Evolutionary conservation across 352 stramenopile genomes (phyloP).

Genomic region (Phytophthora capsici): DNA sequence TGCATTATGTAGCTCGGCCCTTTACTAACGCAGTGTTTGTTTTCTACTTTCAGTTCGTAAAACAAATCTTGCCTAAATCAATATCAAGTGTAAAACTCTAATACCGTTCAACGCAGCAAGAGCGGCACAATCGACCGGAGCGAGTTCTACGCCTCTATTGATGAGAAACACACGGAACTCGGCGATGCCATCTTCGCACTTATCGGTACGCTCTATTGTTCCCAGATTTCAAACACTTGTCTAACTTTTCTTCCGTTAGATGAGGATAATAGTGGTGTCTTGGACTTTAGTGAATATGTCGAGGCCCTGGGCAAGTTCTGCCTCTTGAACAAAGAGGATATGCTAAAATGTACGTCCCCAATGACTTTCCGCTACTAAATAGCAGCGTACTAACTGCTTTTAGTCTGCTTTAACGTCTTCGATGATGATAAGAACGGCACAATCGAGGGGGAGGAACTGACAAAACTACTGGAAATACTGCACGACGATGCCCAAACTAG

Average conservation of each 20-base stretch:
- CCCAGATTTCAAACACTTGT: no score
- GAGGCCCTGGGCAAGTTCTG: conserved; percentile 82
- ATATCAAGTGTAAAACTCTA: neutral
- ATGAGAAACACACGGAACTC: conserved; percentile 75
- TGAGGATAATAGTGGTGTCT: conserved; percentile 71
- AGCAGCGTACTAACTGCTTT: neutral
- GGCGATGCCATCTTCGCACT: conserved; percentile 77
- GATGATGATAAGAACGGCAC: conserved; percentile 75
- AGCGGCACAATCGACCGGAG: conserved; percentile 70
- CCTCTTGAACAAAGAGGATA: conserved; percentile 73
- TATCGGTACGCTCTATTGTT: conserved; percentile 44
- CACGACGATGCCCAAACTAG: conserved; percentile 68
- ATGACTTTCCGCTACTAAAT: neutral
- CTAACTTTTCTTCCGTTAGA: conserved; percentile 29
- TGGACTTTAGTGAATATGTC: conserved; percentile 82
- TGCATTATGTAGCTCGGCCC: no score
- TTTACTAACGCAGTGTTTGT: neutral
- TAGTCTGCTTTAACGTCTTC: conserved; percentile 86
- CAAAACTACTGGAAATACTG: conserved; percentile 68
- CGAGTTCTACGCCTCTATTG: conserved; percentile 75
- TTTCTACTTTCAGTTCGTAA: neutral
- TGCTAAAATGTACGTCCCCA: conserved; percentile 63
- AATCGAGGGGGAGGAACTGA: conserved; percentile 72
- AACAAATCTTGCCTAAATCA: neutral
- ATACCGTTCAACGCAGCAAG: conserved; percentile 42